Evolutionary conservation across 2,329 filamentous ascomycete genomes (phyloP).

Genomic region (Conoideocrella luteorostrata): DNA sequence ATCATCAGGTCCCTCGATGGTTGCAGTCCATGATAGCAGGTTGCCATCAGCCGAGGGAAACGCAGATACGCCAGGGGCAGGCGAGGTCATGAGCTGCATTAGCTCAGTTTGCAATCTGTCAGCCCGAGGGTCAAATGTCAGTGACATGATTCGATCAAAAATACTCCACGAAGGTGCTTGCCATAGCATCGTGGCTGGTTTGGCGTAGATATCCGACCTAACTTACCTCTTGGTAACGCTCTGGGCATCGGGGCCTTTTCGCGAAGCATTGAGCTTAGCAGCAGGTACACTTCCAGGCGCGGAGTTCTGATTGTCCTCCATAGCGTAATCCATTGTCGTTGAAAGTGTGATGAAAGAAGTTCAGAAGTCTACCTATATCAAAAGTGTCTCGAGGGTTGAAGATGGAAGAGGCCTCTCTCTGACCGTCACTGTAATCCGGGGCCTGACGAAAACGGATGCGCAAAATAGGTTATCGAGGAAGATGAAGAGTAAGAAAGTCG

Average conservation of each 20-base stretch:
- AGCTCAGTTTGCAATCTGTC: conserved; percentile 87
- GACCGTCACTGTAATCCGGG: too few relatives aligned
- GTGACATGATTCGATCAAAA: neutral
- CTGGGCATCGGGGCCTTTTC: conserved; percentile 58
- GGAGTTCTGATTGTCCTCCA: conserved; percentile 59
- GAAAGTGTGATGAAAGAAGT: neutral
- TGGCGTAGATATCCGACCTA: neutral
- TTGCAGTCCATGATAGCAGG: conserved; percentile 87
- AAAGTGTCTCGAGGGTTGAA: neutral
- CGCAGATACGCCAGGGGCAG: conserved; percentile 87
- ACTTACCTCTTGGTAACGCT: conserved; percentile 71
- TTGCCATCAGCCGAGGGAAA: conserved; percentile 90
- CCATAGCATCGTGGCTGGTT: too few relatives aligned
- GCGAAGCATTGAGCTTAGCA: conserved; percentile 52
- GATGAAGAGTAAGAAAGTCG: neutral
- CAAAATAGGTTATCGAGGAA: neutral
- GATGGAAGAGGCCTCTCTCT: neutral
- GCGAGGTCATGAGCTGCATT: conserved; percentile 96
- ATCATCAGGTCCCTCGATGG: conserved; percentile 82
- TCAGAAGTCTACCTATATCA: neutral
- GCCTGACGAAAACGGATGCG: too few relatives aligned
- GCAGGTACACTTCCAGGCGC: conserved; percentile 56
- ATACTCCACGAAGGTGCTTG: too few relatives aligned
- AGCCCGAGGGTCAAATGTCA: neutral
- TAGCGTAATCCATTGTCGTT: conserved; percentile 35